Base-by-base conservation (phyloP, 164 flowering plant species). In the Magnolia kwangsiensis region DNA sequence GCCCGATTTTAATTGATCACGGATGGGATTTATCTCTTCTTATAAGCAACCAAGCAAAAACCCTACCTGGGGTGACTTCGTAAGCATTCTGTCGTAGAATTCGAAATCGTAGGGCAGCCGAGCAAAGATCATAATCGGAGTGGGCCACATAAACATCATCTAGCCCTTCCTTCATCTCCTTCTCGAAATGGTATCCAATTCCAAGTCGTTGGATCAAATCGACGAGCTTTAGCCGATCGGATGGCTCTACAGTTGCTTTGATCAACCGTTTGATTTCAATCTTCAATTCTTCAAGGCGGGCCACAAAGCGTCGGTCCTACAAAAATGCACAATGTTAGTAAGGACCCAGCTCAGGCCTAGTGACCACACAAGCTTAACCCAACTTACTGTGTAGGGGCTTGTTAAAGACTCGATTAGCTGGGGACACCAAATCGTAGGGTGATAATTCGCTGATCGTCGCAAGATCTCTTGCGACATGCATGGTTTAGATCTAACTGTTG, bases 121-220 rank as follows among this genome's bases (percentile, higher is more conserved):
- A 69, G 27, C 61, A 68, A 55, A 82, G 79, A 66, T 66, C 69
- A 8, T 24, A 24, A 24, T 69, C 65, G 2, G 2, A 4, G 14
- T 18, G 24, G 4, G 45, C 29, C 49, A 1, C 16, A 70, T 73
- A 69, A 24, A 50, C 11, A 23, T 50, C 65, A 29, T 69, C 37
- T 51, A 86, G 59, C 59, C 70, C n/a, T 5, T 27, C 37, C 49
- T 76, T 55, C 51, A 84, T 84, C 74, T 84, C 86, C 50, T 81
- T 80, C 45, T 76, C 58, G 23, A 83, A 85, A 70, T 83, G 79
- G 76, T 78, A 24, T 55, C 78, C 83, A 10, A 83, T 64, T 19
- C 85, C 82, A 0, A 83, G 79, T 68, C 81, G 69, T 78, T 83
- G 85, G 27, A 80, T 61, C 16, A 77, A 74, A 77, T 85, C 85